Percentiles rank a stretch among this genome's conserved stretches.
Conservation (phyloP, 2,329 filamentous ascomycete genomes). For the Xylaria sp. region DNA sequence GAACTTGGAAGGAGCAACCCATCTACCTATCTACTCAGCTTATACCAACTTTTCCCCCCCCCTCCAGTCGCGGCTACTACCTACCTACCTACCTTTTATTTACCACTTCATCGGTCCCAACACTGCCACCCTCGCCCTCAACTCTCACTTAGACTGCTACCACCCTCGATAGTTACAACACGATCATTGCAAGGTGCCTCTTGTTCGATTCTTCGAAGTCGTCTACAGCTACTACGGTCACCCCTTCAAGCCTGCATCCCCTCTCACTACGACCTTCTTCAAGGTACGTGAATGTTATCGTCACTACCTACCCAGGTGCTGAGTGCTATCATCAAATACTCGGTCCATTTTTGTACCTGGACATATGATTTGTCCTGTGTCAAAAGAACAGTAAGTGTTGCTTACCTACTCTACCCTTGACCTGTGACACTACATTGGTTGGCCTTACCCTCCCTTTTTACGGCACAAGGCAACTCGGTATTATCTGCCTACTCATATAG, state of each 20-base stretch:
- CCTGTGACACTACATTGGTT: conserved; percentile 4
- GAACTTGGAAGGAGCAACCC: conserved; percentile 13
- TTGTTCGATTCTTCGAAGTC: conserved; percentile 17
- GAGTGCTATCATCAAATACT: not conserved
- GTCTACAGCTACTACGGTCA: conserved; percentile 5
- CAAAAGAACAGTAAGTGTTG: not conserved
- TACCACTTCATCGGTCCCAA: not conserved
- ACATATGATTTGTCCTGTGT: not conserved
- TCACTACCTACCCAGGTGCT: not conserved
- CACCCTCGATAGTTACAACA: conserved; percentile 5
- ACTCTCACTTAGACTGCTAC: conserved; percentile 16
- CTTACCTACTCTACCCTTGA: not conserved
- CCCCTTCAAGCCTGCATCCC: conserved; percentile 6
- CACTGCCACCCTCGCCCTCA: conserved; percentile 4
- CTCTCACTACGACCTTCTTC: conserved; percentile 16
- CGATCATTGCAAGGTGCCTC: conserved; percentile 23
- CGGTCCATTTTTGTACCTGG: not conserved
- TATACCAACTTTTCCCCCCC: not conserved
- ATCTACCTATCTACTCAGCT: not conserved
- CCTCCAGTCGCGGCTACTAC: not conserved
- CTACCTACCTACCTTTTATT: not conserved
- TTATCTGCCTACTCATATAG: conserved; percentile 1
- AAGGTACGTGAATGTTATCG: conserved; percentile 25
- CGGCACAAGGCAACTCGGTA: not conserved
- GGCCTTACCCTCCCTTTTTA: conserved; percentile 18